phyloP scores from a whole-genome alignment of 2,329 filamentous ascomycete genomes.

The Alternaria incomplexa region DNA sequence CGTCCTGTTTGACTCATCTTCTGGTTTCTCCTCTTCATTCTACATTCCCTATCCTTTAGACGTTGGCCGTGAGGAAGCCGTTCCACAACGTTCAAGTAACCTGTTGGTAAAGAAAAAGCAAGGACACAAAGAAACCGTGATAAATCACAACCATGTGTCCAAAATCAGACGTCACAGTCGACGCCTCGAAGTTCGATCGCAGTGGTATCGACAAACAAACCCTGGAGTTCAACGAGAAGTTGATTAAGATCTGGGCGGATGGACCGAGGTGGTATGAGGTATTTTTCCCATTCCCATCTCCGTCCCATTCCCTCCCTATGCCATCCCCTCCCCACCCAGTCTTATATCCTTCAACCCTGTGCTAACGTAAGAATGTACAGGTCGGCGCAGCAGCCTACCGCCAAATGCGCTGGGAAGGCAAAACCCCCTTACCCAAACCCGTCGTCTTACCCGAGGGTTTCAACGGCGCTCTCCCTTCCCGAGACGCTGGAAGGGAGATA shows the following conservation, averaged over 20 bases:
- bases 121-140: background rate
- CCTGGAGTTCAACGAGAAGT: constrained; percentile 52
- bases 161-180: constrained; percentile 50
- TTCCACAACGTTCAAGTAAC: background rate
- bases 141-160: constrained; percentile 30
- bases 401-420: constrained; percentile 60
- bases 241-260: constrained; percentile 51
- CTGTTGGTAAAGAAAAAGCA: background rate
- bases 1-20: background rate
- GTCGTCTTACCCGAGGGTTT: constrained; percentile 54
- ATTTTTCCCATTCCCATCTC: background rate
- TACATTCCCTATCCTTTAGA: too few relatives aligned
- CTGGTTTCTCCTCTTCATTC: background rate
- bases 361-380: constrained; percentile 8
- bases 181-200: constrained; percentile 54
- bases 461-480: constrained; percentile 58
- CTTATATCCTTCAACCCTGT: background rate
- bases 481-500: constrained; percentile 58
- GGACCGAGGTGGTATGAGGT: constrained; percentile 62
- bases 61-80: rapidly evolving
- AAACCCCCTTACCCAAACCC: constrained; percentile 59
- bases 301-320: background rate
- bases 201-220: constrained; percentile 50
- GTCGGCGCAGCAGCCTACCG: constrained; percentile 62
- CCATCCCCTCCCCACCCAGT: background rate